Percentiles rank a stretch among this genome's conserved stretches.
Conservation (phyloP, 2,329 filamentous ascomycete genomes). For the Cytospora mali region DNA sequence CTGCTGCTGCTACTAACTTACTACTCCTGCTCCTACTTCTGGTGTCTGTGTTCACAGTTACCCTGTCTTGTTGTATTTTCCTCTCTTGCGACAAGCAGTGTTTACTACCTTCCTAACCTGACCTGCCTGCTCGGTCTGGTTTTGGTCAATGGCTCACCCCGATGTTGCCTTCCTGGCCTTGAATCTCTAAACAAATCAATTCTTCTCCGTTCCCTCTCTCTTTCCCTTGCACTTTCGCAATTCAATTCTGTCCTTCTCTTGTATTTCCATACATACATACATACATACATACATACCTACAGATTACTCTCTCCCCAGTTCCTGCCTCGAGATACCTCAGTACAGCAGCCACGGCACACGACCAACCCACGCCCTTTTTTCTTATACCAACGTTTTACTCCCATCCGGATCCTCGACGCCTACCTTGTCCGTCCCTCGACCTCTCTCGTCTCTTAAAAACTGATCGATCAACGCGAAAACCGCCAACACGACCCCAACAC, state of each 20-base stretch:
- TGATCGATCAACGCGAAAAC: background rate
- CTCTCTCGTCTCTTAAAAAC: conserved; percentile 1
- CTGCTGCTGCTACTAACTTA: too few species aligned
- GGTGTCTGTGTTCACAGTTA: background rate
- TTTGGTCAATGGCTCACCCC: conserved; percentile 23
- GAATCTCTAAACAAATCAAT: conserved; percentile 6
- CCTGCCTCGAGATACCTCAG: conserved; percentile 17
- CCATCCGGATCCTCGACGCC: conserved; percentile 1
- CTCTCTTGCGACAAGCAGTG: conserved; percentile 7
- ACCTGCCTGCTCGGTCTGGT: conserved; percentile 21
- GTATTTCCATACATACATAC: conserved; percentile 14
- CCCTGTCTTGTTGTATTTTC: conserved; percentile 5
- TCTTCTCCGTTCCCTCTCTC: conserved; percentile 11
- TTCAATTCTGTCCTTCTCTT: conserved; percentile 25
- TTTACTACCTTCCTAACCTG: conserved; percentile 29
- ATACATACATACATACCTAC: too few species aligned
- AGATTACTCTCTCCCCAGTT: conserved; percentile 7
- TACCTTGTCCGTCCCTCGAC: background rate
- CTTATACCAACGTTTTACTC: conserved; percentile 6
- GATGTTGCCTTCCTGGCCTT: conserved; percentile 20
- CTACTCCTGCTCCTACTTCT: background rate
- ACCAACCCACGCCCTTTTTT: conserved; percentile 18
- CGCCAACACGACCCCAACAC: background rate
- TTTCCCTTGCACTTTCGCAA: conserved; percentile 24
- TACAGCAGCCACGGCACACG: conserved; percentile 19